These are phyloP conservation scores for Zea luxurians DNA, from an alignment of 176 grass and related monocot genomes.

Conservation along the genomic window DNA sequence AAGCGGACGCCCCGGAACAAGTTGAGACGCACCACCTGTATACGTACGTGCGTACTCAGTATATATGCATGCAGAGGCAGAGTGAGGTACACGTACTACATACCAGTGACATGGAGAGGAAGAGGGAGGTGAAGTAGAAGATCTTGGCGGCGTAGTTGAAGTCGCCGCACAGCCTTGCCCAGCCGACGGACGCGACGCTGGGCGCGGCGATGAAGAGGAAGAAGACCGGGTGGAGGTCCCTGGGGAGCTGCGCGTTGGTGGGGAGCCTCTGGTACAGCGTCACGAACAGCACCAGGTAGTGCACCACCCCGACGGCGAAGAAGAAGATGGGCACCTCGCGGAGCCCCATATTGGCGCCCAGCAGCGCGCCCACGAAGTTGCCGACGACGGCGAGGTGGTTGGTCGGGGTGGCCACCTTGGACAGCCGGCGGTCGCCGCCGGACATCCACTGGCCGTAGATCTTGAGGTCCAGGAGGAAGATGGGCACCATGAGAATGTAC, in stretches of 20 bases:
- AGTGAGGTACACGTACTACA: neutral
- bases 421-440: conserved; percentile 59
- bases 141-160: conserved; percentile 46
- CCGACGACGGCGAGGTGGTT: conserved; percentile 61
- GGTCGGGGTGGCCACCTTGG: conserved; percentile 69
- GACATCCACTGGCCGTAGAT: conserved; percentile 89
- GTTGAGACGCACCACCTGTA: neutral
- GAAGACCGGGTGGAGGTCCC: conserved; percentile 79
- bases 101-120: conserved; percentile 61
- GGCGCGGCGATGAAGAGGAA: conserved; percentile 72
- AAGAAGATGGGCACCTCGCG: conserved; percentile 62
- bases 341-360: conserved; percentile 61
- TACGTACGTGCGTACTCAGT: neutral
- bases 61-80: too few species aligned
- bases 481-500: conserved; percentile 66
- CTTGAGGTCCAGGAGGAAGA: conserved; percentile 60
- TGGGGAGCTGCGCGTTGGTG: conserved; percentile 43
- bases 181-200: conserved; percentile 56
- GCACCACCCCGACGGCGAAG: conserved; percentile 70
- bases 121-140: conserved; percentile 57
- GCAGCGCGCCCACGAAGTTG: conserved; percentile 60
- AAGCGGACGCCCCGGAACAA: too few species aligned
- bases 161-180: conserved; percentile 49
- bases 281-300: conserved; percentile 52
- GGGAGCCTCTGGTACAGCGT: conserved; percentile 53